These are phyloP conservation scores for Magnaporthales sp. DNA, from an alignment of 2,329 filamentous ascomycete species.

Conservation along the genomic window DNA sequence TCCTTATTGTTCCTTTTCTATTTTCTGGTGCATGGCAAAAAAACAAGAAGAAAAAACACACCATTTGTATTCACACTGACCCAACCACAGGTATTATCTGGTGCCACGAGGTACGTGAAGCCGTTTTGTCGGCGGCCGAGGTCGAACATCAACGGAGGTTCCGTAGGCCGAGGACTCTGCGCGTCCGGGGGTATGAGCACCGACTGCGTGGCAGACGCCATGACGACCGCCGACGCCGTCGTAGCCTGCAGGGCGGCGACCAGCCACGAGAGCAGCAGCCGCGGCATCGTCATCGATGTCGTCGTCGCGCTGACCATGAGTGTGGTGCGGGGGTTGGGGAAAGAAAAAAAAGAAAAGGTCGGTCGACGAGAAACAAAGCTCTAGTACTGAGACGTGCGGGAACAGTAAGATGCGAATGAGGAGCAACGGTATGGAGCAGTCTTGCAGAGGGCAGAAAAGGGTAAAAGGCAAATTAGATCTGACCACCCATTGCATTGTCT, in stretches of 20 bases:
- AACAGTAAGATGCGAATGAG: no score
- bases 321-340: no score
- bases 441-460: background rate
- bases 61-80: background rate
- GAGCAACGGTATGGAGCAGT: no score
- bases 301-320: background rate
- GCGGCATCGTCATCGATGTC: background rate
- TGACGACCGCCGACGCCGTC: background rate
- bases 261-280: background rate
- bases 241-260: background rate
- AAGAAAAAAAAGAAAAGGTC: no score
- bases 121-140: background rate
- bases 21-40: no score
- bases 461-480: background rate
- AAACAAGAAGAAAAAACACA: background rate
- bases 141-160: background rate
- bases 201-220: background rate
- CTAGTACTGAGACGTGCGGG: background rate
- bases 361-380: background rate
- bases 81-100: background rate
- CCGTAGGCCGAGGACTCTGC: background rate
- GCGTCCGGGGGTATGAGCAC: background rate
- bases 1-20: no score
- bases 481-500: background rate
- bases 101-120: background rate